Percentiles rank a stretch among this genome's conserved stretches.
Conservation (phyloP, 768 basidiomycete genomes). For the Candolleomyces eurysporus region DNA sequence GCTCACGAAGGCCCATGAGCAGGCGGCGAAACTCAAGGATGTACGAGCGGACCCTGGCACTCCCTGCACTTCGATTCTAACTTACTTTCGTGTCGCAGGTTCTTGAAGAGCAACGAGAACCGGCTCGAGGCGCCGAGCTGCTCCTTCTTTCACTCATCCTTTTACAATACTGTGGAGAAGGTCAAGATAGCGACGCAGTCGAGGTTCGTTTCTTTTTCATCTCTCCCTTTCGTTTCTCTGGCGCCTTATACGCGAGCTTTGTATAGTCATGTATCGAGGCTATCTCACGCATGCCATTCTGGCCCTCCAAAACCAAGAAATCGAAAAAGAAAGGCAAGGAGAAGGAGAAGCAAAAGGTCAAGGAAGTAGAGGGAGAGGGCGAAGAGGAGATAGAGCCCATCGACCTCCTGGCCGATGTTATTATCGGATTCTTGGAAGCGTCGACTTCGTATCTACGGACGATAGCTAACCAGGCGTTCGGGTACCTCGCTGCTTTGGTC, state of each 20-base stretch:
- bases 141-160: slow-evolving; percentile 70
- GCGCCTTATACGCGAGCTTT: neutral
- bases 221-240: slow-evolving; percentile 7
- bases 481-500: slow-evolving; percentile 63
- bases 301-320: slow-evolving; percentile 18
- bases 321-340: slow-evolving; percentile 25
- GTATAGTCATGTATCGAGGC: slow-evolving; percentile 59
- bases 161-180: slow-evolving; percentile 67
- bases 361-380: slow-evolving; percentile 13
- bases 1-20: slow-evolving; percentile 43
- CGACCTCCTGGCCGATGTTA: slow-evolving; percentile 83
- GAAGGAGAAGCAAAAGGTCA: slow-evolving; percentile 38
- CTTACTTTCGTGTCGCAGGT: too few species aligned
- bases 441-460: slow-evolving; percentile 78
- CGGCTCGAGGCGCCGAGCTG: slow-evolving; percentile 67
- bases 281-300: slow-evolving; percentile 50
- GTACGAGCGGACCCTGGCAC: neutral
- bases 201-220: slow-evolving; percentile 45
- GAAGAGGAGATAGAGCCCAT: slow-evolving; percentile 48
- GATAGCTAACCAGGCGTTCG: slow-evolving; percentile 78
- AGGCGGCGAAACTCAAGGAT: slow-evolving; percentile 39
- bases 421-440: slow-evolving; percentile 87
- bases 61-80: too few species aligned
- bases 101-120: slow-evolving; percentile 37
- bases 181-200: slow-evolving; percentile 50